phyloP scores from a whole-genome alignment of 2,329 filamentous ascomycete species.

The Fusarium sp. region DNA sequence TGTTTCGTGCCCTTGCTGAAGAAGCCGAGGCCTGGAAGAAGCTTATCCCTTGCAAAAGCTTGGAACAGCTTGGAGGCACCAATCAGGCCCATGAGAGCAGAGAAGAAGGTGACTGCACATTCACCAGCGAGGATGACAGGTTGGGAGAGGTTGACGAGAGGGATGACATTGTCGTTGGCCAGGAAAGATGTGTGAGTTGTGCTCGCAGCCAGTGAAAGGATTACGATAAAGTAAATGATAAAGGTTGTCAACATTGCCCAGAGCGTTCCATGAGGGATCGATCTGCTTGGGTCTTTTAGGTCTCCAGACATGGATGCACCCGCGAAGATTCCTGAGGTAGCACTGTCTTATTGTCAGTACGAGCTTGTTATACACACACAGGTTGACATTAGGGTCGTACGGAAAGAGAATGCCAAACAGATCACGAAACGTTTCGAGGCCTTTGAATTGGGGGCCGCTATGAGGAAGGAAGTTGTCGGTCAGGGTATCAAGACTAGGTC shows the following conservation, averaged over 20 bases:
- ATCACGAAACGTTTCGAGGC: conserved; percentile 77
- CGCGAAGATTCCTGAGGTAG: conserved; percentile 67
- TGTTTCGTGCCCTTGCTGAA: conserved; percentile 79
- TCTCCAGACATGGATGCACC: conserved; percentile 94
- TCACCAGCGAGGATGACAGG: conserved; percentile 82
- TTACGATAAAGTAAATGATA: conserved; percentile 77
- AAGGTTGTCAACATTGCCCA: conserved; percentile 82
- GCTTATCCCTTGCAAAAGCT: conserved; percentile 80
- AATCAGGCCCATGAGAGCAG: conserved; percentile 86
- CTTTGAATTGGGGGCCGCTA: conserved; percentile 68
- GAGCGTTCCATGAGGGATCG: conserved; percentile 86
- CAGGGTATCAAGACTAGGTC: conserved; percentile 76
- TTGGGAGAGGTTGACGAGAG: conserved; percentile 80
- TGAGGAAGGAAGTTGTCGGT: conserved; percentile 79
- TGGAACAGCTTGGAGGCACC: conserved; percentile 87
- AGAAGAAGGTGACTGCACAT: conserved; percentile 85
- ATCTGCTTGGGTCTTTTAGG: conserved; percentile 81
- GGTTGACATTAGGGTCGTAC: conserved; percentile 37
- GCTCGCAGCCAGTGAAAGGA: conserved; percentile 80
- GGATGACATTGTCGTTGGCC: conserved; percentile 80
- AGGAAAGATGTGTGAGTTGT: conserved; percentile 80
- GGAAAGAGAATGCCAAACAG: conserved; percentile 90
- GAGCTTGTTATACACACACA: neutral
- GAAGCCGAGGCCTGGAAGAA: conserved; percentile 78
- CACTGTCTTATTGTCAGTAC: conserved; percentile 41